phyloP scores from a whole-genome alignment of 371 early-diverging fungal species.

The Apophysomyces elegans region DNA sequence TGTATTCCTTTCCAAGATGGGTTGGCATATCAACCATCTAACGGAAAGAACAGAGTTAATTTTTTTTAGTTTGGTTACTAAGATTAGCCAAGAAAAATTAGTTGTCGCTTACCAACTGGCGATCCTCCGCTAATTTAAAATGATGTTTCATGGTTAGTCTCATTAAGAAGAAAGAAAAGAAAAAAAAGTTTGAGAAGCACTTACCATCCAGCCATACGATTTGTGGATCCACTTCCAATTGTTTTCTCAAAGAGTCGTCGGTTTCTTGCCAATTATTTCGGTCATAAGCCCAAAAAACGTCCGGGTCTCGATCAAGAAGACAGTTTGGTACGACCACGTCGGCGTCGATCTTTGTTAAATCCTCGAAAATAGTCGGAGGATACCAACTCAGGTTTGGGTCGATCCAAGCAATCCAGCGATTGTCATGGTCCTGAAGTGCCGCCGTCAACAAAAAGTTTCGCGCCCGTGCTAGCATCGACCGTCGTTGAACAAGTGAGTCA shows the following conservation, averaged over 20 bases:
- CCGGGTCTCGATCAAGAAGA: conserved; percentile 37
- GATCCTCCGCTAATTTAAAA: background rate
- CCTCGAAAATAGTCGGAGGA: conserved; percentile 53
- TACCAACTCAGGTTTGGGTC: conserved; percentile 56
- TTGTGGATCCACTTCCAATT: conserved; percentile 43
- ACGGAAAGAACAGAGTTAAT: conserved; percentile 13
- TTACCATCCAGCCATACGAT: conserved; percentile 47
- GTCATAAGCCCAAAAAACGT: conserved; percentile 54
- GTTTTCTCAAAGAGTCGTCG: conserved; percentile 49
- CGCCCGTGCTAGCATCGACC: conserved; percentile 54
- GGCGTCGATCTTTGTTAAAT: conserved; percentile 50
- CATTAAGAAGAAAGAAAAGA: no score
- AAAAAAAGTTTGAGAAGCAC: background rate
- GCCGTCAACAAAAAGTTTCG: conserved; percentile 56
- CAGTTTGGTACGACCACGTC: conserved; percentile 66
- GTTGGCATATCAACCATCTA: conserved; percentile 55
- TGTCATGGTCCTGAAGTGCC: conserved; percentile 47
- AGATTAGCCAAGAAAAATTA: background rate
- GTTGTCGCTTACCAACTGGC: conserved; percentile 6
- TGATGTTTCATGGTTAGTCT: no score
- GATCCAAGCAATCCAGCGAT: conserved; percentile 59
- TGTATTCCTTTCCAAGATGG: conserved; percentile 16
- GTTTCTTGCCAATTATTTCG: conserved; percentile 73
- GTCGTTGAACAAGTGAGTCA: conserved; percentile 25
- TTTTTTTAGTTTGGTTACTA: conserved; percentile 5